Percentiles rank a stretch among this genome's conserved stretches.
Conservation (phyloP, 1,139 yeast genomes). For the Blastobotrys arbuscula region DNA sequence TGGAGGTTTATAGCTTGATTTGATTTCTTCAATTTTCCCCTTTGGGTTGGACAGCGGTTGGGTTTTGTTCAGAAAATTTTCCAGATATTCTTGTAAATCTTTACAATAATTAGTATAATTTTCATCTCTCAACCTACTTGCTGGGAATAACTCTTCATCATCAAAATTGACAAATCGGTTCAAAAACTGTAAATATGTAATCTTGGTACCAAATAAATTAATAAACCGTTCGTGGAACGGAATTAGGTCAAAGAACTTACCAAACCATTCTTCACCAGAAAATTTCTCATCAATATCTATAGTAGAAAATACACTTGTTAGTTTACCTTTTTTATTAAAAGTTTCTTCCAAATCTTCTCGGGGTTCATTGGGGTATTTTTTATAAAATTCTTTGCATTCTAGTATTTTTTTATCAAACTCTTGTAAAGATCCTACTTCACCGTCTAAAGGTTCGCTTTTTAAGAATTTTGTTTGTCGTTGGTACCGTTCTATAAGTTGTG, state of each 20-base stretch:
- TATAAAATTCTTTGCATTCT: constrained; percentile 34
- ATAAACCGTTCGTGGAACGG: constrained; percentile 48
- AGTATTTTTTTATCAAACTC: constrained; percentile 43
- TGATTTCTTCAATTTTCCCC: constrained; percentile 34
- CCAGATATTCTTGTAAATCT: constrained; percentile 44
- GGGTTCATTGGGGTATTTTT: constrained; percentile 31
- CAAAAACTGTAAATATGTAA: constrained; percentile 49
- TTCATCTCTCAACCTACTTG: constrained; percentile 25
- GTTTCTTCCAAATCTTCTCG: constrained; percentile 32
- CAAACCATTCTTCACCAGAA: constrained; percentile 56
- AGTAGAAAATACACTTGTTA: constrained; percentile 37
- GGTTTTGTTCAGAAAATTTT: constrained; percentile 41
- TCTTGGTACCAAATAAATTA: constrained; percentile 34
- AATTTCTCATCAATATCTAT: constrained; percentile 48
- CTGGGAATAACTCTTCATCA: constrained; percentile 22
- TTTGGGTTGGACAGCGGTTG: constrained; percentile 48
- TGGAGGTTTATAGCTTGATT: constrained; percentile 31
- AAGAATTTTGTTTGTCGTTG: constrained; percentile 33
- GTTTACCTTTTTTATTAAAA: background rate
- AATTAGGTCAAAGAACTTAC: constrained; percentile 57
- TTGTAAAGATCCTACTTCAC: constrained; percentile 28
- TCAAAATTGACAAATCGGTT: constrained; percentile 42
- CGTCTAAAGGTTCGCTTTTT: background rate
- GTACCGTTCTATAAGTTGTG: constrained; percentile 47
- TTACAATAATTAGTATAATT: constrained; percentile 43